phyloP scores from a whole-genome alignment of 2,329 filamentous ascomycete species.

The Exophiala mesophila region DNA sequence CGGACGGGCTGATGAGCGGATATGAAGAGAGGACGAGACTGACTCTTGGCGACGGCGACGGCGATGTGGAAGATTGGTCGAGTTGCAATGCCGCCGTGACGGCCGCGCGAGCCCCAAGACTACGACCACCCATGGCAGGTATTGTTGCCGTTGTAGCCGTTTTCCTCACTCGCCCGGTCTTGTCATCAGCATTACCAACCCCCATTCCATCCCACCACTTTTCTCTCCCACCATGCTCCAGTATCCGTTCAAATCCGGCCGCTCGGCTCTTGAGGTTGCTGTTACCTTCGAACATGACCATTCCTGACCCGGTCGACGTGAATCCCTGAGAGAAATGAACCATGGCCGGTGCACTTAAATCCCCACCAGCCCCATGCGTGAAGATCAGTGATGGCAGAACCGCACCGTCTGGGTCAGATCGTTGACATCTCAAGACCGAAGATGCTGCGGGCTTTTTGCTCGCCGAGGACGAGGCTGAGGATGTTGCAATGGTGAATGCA shows the following conservation, averaged over 20 bases:
- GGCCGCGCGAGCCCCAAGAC: conserved; percentile 21
- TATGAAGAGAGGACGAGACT: conserved; percentile 22
- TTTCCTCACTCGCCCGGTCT: neutral
- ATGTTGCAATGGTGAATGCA: neutral
- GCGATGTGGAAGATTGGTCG: conserved; percentile 7
- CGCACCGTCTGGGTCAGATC: neutral
- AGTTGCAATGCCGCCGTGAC: conserved; percentile 5
- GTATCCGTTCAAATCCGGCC: conserved; percentile 14
- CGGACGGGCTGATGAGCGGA: conserved; percentile 17
- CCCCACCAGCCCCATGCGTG: conserved; percentile 26
- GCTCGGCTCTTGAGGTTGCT: conserved; percentile 23
- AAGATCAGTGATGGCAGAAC: conserved; percentile 14
- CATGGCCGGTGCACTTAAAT: conserved; percentile 19
- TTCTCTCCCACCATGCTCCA: conserved; percentile 11
- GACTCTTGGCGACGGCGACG: conserved; percentile 10
- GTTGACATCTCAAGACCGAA: neutral
- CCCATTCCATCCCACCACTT: neutral
- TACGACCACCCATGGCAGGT: conserved; percentile 21
- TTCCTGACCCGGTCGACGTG: conserved; percentile 4
- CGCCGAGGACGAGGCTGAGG: neutral
- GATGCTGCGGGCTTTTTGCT: neutral
- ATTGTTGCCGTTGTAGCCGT: neutral
- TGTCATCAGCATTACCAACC: neutral
- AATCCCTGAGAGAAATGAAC: conserved; percentile 21
- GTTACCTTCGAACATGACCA: conserved; percentile 22